phyloP scores from a whole-genome alignment of 441 rosid genomes.

The Arabidopsis lyrata region DNA sequence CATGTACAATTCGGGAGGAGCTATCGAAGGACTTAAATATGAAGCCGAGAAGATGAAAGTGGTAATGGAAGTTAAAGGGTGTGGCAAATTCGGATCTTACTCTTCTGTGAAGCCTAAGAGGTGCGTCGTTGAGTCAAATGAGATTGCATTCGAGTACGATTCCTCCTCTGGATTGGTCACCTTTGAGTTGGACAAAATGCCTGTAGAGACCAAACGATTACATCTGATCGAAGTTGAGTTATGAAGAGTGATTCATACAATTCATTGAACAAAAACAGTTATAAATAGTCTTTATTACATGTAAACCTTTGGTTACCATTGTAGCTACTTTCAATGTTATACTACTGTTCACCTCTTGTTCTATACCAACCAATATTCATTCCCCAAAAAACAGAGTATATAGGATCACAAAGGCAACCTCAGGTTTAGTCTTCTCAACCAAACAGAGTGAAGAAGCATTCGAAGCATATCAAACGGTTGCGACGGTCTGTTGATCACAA shows the following conservation, averaged over 20 bases:
- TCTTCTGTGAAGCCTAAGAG: constrained; percentile 74
- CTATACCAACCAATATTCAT: constrained; percentile 31
- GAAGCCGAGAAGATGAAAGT: constrained; percentile 54
- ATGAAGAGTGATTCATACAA: constrained; percentile 22
- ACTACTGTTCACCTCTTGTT: constrained; percentile 26
- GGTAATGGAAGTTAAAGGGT: constrained; percentile 70
- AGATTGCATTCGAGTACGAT: constrained; percentile 59
- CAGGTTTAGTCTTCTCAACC: constrained; percentile 57
- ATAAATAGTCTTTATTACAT: not conserved
- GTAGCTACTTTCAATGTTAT: constrained; percentile 11
- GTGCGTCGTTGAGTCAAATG: constrained; percentile 62
- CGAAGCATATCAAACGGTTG: constrained; percentile 55
- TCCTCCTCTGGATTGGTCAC: constrained; percentile 57
- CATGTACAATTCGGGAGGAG: constrained; percentile 94
- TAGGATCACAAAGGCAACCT: constrained; percentile 36
- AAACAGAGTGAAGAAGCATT: constrained; percentile 55
- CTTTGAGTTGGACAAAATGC: constrained; percentile 28
- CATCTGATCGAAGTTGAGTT: constrained; percentile 38
- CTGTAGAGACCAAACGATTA: constrained; percentile 27
- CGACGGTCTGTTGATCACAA: constrained; percentile 50
- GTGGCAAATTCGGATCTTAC: constrained; percentile 81
- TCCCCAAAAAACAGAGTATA: constrained; percentile 11
- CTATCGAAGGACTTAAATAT: constrained; percentile 66
- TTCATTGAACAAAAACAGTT: constrained; percentile 18
- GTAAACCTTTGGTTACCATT: constrained; percentile 21